A percentile compares a stretch with the other conserved stretches of the same genome.
Conservation (phyloP, 2,329 filamentous ascomycete species). For the Magnaporthales sp. region DNA sequence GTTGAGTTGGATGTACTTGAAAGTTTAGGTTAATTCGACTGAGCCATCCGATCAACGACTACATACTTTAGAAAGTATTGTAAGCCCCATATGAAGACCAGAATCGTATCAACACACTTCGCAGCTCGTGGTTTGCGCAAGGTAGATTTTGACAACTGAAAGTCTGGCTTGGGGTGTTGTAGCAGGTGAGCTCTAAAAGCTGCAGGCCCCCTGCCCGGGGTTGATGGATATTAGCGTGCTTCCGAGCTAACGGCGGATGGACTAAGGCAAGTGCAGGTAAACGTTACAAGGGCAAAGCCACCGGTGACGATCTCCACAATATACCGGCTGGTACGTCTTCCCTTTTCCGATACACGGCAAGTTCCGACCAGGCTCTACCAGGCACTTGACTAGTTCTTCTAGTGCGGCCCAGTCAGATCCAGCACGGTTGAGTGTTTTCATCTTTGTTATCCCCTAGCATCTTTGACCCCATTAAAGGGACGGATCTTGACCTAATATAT, state of each 20-base stretch:
- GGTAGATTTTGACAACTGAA: neutral
- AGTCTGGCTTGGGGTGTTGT: neutral
- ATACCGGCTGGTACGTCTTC: too few relatives aligned
- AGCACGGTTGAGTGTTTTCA: too few relatives aligned
- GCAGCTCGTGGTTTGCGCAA: neutral
- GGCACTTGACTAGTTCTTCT: neutral
- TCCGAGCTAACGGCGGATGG: neutral
- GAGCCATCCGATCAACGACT: neutral
- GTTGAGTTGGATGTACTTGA: neutral
- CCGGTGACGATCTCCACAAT: neutral
- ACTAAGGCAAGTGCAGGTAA: neutral
- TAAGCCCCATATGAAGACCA: neutral
- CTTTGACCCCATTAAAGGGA: too few relatives aligned
- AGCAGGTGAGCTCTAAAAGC: neutral
- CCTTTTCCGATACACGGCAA: neutral
- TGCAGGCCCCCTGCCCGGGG: neutral
- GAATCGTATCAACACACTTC: neutral
- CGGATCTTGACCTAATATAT: too few relatives aligned
- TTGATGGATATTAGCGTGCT: neutral
- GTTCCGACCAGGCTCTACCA: neutral
- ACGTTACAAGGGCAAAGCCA: neutral
- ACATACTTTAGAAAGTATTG: neutral
- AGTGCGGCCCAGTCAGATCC: neutral
- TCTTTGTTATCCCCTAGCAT: too few relatives aligned
- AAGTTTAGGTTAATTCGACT: neutral